A percentile compares a stretch with the other conserved stretches of the same genome.
Evolutionary conservation across 2,329 filamentous ascomycete genomes (phyloP).

Genomic region (Diaporthe sp.): DNA sequence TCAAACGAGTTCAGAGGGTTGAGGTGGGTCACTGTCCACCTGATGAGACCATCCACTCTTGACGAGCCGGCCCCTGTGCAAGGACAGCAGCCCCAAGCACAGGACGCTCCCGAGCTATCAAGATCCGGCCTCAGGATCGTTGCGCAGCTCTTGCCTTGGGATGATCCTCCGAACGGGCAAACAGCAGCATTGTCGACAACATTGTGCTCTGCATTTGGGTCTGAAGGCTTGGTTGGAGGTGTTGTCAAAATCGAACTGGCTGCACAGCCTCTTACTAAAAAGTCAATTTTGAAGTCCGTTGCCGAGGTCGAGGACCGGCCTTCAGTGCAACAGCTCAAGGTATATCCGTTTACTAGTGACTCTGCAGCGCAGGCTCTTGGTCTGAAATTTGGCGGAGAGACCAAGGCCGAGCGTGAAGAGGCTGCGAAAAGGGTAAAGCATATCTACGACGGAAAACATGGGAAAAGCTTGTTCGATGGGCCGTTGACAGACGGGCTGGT

Average conservation of each 20-base stretch:
- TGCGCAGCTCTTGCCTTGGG: constrained; percentile 81
- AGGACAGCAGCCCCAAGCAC: constrained; percentile 74
- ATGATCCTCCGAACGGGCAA: constrained; percentile 85
- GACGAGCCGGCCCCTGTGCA: constrained; percentile 76
- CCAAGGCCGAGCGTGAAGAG: constrained; percentile 84
- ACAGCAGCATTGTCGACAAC: constrained; percentile 82
- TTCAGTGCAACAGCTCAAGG: constrained; percentile 68
- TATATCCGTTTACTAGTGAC: constrained; percentile 80
- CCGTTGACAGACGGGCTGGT: constrained; percentile 91
- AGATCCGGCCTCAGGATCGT: constrained; percentile 76
- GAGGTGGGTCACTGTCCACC: constrained; percentile 82
- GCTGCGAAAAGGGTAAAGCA: constrained; percentile 76
- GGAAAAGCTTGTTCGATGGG: constrained; percentile 78
- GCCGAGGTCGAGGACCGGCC: constrained; percentile 50
- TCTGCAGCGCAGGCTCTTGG: constrained; percentile 69
- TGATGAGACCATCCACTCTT: constrained; percentile 85
- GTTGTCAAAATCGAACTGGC: constrained; percentile 90
- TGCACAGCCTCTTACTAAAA: constrained; percentile 74
- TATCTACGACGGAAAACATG: constrained; percentile 71
- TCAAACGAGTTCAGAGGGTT: constrained; percentile 79
- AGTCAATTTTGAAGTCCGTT: constrained; percentile 56
- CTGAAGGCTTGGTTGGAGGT: constrained; percentile 81
- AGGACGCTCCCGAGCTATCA: constrained; percentile 60
- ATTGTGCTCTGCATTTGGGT: constrained; percentile 79
- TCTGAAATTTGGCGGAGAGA: constrained; percentile 88